Base-by-base conservation (phyloP, 495 filamentous ascomycete species). In the Penicillium macrosclerotiorum region DNA sequence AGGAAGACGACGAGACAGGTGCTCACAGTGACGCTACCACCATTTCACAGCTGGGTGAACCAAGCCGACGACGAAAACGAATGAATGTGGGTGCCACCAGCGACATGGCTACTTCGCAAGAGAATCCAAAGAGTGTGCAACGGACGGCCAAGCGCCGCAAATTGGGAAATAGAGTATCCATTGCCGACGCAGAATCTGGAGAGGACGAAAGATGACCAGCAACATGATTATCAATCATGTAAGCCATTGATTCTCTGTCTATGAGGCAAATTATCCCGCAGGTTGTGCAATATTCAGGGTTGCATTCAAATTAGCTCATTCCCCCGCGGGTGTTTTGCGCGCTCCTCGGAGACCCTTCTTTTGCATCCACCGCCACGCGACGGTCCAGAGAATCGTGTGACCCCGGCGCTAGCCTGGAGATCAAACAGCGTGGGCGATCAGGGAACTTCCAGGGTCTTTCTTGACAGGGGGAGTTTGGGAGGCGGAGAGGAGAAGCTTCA, bases 111-210 rank as follows among this genome's bases (percentile, higher is more conserved):
- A 62, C 50, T 40, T 59, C 55, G 12, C 56, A 58, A 8, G 62
- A 66, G 9, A 52, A 65, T 18, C 16, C 52, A 11, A 47, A 55
- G 9, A 42, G 33, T 14, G 55, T 57, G 42, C 43, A 45, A 2
- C 59, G 52, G 30, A 57, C 42, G 29, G 34, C 38, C 1, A 70
- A 70, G 44, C 63, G 57, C 38, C 62, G 58, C 37, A 60, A 46
- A 42, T 24, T 60, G 39, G 35, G 42, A 33, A 13, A 26, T 11
- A 18, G 17, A 5, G 24, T 26, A 29, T 29, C 38, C 56, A 50
- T 50, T n/a, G 60, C 54, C 0, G 65, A 63, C 19, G 34, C 49
- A 26, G 65, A 67, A 17, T 62, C 57, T 8, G 59, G 62, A 31
- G n/a, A 40, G 9, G 62, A 64, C 16, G 49, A 51, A 9, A 24